Percentiles rank a stretch among this genome's conserved stretches.
Conservation (phyloP, 2,329 filamentous ascomycete species). For the Aspergillus sp. region DNA sequence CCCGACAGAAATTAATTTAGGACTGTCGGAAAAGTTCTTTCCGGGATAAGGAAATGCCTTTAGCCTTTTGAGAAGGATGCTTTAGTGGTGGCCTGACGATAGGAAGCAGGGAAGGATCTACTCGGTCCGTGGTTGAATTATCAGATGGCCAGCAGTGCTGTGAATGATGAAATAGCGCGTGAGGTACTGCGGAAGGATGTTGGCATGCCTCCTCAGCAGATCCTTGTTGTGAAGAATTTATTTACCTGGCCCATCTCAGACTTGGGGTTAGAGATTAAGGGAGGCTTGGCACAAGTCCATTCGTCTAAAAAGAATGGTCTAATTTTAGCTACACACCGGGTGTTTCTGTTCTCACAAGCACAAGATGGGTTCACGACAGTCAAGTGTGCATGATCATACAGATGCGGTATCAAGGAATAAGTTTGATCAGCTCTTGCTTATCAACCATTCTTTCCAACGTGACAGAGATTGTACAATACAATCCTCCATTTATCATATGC, state of each 20-base stretch:
- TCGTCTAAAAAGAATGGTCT: background rate
- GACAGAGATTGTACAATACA: background rate
- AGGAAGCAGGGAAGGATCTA: background rate
- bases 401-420: background rate
- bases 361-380: too few relatives aligned
- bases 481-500: background rate
- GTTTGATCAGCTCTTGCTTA: background rate
- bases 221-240: background rate
- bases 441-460: background rate
- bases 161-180: background rate
- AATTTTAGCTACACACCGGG: background rate
- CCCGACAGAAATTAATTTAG: background rate
- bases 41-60: background rate
- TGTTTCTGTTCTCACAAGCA: too few relatives aligned
- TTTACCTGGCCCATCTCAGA: background rate
- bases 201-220: background rate
- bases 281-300: background rate
- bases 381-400: background rate
- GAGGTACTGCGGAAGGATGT: background rate
- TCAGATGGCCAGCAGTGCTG: background rate
- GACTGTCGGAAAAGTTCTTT: background rate
- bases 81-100: too few relatives aligned
- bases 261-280: background rate
- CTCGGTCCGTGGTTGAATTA: background rate
- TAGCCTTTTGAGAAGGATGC: background rate